Evolutionary conservation across 441 rosid genomes (phyloP).

Genomic region (Aquilaria agallochum): DNA sequence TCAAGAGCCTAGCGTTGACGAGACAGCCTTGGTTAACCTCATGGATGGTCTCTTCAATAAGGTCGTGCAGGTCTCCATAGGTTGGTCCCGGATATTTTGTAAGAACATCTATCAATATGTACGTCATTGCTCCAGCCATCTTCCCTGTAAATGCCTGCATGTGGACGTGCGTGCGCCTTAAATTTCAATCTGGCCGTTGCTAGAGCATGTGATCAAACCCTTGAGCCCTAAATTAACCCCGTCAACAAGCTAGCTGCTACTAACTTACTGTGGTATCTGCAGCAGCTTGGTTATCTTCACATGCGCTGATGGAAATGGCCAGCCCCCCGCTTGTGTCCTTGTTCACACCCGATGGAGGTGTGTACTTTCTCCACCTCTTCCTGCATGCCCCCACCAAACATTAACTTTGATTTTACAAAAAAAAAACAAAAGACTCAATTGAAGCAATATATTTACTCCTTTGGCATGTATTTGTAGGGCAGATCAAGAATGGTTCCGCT

Average conservation of each 20-base stretch:
- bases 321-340: conserved; percentile 47
- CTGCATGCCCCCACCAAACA: conserved; percentile 11
- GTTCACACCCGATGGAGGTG: conserved; percentile 27
- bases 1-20: conserved; percentile 15
- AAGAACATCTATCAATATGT: conserved; percentile 24
- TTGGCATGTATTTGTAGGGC: conserved; percentile 24
- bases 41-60: conserved; percentile 26
- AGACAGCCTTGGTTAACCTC: conserved; percentile 25
- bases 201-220: neutral
- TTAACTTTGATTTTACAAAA: too few relatives aligned
- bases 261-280: conserved; percentile 40
- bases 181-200: neutral
- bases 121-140: conserved; percentile 53
- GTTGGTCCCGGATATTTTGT: conserved; percentile 18
- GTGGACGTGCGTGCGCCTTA: neutral
- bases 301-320: conserved; percentile 47
- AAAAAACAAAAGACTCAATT: neutral
- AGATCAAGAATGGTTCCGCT: conserved; percentile 65
- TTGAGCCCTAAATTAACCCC: neutral
- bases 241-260: too few relatives aligned
- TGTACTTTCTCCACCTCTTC: conserved; percentile 29
- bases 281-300: conserved; percentile 36
- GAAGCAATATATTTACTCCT: conserved; percentile 20
- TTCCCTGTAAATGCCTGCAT: conserved; percentile 40
- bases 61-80: conserved; percentile 34